Evolutionary conservation across 2,329 filamentous ascomycete genomes (phyloP).

Genomic region (Biscogniauxia mediterranea): DNA sequence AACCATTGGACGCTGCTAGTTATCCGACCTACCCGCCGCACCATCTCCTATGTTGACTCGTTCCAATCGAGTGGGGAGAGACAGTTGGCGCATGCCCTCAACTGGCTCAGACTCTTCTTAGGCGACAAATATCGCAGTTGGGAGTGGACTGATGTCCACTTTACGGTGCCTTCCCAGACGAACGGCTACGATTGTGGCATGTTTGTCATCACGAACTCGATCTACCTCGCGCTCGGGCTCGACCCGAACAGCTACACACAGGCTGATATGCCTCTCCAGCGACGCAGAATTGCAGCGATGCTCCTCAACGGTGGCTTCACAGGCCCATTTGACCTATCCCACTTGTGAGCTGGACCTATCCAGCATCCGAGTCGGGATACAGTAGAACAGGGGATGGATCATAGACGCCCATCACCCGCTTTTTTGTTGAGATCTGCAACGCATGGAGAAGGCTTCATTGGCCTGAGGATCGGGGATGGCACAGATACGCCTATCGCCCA

Average conservation of each 20-base stretch:
- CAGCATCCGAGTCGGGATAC: not conserved
- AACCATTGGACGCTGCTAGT: slow-evolving; percentile 72
- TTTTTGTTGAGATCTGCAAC: too few relatives aligned
- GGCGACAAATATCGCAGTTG: slow-evolving; percentile 48
- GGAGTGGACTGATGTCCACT: slow-evolving; percentile 59
- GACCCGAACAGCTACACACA: slow-evolving; percentile 50
- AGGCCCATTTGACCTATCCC: slow-evolving; percentile 53
- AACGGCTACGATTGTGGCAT: slow-evolving; percentile 78
- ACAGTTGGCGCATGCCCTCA: slow-evolving; percentile 43
- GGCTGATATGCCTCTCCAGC: slow-evolving; percentile 57
- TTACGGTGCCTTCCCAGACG: slow-evolving; percentile 54
- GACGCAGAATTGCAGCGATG: slow-evolving; percentile 61
- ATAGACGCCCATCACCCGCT: too few relatives aligned
- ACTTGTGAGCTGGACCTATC: not conserved
- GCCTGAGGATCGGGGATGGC: not conserved
- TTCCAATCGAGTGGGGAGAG: slow-evolving; percentile 44
- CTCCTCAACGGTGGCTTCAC: slow-evolving; percentile 66
- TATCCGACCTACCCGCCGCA: slow-evolving; percentile 58
- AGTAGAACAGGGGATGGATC: not conserved
- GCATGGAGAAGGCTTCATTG: too few relatives aligned
- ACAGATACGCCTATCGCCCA: not conserved
- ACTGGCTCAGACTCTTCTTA: slow-evolving; percentile 60
- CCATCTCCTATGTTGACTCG: slow-evolving; percentile 69
- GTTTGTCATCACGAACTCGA: slow-evolving; percentile 70
- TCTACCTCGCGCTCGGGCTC: slow-evolving; percentile 57